These are phyloP conservation scores for Elsinoe australis DNA, from an alignment of 2,329 filamentous ascomycete species.

Conservation along the genomic window DNA sequence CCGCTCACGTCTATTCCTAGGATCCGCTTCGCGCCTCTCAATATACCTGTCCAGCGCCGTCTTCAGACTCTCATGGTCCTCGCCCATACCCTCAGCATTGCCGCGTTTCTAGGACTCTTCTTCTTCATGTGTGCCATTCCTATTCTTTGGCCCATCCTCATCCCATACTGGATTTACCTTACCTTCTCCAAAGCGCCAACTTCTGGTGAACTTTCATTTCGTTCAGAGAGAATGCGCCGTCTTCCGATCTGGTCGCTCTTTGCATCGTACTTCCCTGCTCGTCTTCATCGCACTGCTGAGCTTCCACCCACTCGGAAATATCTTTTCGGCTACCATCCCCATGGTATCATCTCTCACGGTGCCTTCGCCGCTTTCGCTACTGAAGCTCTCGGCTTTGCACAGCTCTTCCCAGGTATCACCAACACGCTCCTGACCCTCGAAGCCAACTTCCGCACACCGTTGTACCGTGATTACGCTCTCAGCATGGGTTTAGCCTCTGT, in stretches of 20 bases:
- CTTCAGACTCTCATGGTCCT: conserved; percentile 45
- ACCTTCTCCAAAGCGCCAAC: conserved; percentile 70
- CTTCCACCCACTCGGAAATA: conserved; percentile 81
- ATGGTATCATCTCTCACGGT: conserved; percentile 96
- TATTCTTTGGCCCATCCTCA: conserved; percentile 72
- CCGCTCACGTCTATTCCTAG: too few species aligned
- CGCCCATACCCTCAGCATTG: conserved; percentile 44
- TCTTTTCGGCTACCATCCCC: conserved; percentile 94
- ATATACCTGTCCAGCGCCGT: conserved; percentile 50
- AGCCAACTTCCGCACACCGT: conserved; percentile 84
- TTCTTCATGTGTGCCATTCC: conserved; percentile 89
- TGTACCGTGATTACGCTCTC: conserved; percentile 92
- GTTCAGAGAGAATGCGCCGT: conserved; percentile 66
- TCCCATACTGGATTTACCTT: conserved; percentile 76
- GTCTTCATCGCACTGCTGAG: conserved; percentile 73
- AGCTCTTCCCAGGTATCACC: conserved; percentile 88
- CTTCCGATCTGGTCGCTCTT: conserved; percentile 80
- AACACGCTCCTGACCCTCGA: conserved; percentile 93
- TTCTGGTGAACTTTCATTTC: conserved; percentile 65
- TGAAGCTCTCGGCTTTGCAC: conserved; percentile 76
- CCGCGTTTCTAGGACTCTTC: conserved; percentile 60
- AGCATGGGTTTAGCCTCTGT: conserved; percentile 82
- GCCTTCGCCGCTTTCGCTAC: conserved; percentile 88
- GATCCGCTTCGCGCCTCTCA: conserved; percentile 84
- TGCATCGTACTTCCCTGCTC: conserved; percentile 87